phyloP scores from a whole-genome alignment of 352 stramenopile species.

The Phytopythium chamaehyphon region DNA sequence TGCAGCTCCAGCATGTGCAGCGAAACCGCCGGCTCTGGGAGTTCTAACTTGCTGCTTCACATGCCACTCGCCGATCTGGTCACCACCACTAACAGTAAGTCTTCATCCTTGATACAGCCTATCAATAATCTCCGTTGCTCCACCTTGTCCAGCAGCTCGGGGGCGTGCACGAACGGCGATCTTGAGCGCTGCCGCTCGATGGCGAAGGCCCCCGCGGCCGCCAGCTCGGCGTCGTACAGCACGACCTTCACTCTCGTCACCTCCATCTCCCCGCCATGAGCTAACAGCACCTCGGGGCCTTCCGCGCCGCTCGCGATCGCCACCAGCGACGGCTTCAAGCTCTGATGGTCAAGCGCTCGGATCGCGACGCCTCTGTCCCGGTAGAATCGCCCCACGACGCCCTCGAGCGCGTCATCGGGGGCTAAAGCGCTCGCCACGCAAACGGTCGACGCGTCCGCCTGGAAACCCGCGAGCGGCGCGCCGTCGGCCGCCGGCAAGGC shows the following conservation, averaged over 20 bases:
- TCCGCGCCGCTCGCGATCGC: background rate
- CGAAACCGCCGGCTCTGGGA: background rate
- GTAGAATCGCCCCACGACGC: conserved; percentile 7
- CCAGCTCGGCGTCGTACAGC: conserved; percentile 22
- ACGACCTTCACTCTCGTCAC: conserved; percentile 9
- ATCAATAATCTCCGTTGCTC: conserved; percentile 8
- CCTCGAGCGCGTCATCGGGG: background rate
- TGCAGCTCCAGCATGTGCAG: background rate
- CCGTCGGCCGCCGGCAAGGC: conserved; percentile 4
- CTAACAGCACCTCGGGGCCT: background rate
- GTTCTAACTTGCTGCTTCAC: no score
- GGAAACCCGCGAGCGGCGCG: conserved; percentile 14
- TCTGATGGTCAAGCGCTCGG: background rate
- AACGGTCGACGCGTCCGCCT: conserved; percentile 10
- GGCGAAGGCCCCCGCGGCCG: conserved; percentile 15
- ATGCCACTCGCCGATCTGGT: no score
- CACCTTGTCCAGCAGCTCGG: background rate
- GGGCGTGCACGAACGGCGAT: conserved; percentile 1
- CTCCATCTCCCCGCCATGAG: background rate
- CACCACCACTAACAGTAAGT: no score
- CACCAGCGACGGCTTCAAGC: background rate
- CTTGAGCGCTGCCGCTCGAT: background rate
- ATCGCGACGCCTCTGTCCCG: conserved; percentile 3
- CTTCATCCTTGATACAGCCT: no score
- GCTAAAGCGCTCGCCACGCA: conserved; percentile 22